Percentiles rank a stretch among this genome's conserved stretches.
These are phyloP conservation scores for Lipomyces orientalis DNA, from an alignment of 805 yeast genomes.

Conservation along the genomic window DNA sequence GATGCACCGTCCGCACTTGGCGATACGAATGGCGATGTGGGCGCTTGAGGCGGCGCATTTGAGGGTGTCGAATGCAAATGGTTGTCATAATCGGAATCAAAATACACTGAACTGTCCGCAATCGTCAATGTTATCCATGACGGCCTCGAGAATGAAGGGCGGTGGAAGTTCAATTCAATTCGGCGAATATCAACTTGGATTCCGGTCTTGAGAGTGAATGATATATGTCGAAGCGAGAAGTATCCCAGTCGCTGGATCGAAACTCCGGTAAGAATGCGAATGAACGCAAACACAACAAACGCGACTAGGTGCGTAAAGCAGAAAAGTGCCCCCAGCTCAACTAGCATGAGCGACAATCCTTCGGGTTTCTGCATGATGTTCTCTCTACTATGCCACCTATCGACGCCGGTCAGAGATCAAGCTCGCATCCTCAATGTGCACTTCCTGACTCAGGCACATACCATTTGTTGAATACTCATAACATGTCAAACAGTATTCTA, in stretches of 20 bases:
- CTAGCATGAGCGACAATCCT: constrained; percentile 32
- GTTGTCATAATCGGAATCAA: constrained; percentile 39
- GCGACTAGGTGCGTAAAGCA: constrained; percentile 42
- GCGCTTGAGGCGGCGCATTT: constrained; percentile 5
- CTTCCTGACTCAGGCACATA: background rate
- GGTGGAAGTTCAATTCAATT: constrained; percentile 47
- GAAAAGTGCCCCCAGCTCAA: constrained; percentile 30
- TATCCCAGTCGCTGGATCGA: constrained; percentile 52
- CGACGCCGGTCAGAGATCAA: background rate
- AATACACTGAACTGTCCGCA: constrained; percentile 43
- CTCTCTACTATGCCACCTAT: background rate
- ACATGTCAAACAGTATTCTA: background rate
- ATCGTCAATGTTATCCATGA: constrained; percentile 48
- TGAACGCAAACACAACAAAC: constrained; percentile 47
- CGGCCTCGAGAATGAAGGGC: constrained; percentile 51
- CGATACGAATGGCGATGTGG: constrained; percentile 3
- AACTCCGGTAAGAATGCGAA: constrained; percentile 50
- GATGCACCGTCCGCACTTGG: background rate
- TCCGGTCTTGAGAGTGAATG: constrained; percentile 46
- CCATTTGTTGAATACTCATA: background rate
- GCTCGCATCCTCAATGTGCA: background rate
- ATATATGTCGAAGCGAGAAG: constrained; percentile 47
- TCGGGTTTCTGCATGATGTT: constrained; percentile 29
- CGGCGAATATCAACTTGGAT: constrained; percentile 46
- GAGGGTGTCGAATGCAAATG: constrained; percentile 9